Conservation (phyloP, 164 flowering plant genomes). For the Annona squamosa region DNA sequence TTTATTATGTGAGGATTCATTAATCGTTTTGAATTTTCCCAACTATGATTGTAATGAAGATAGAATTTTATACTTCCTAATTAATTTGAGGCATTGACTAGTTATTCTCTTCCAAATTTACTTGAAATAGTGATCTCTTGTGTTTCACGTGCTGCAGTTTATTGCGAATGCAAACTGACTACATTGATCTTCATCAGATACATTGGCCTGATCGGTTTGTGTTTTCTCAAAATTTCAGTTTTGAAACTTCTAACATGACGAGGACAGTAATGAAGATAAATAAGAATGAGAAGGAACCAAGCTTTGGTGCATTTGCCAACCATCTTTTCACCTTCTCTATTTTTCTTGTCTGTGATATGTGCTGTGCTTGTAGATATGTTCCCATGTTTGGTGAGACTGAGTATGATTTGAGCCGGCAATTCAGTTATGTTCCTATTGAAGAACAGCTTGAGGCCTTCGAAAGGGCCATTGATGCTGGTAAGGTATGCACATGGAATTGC, state of each 20-base stretch:
- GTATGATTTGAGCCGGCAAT: slow-evolving; percentile 52
- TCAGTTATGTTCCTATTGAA: slow-evolving; percentile 40
- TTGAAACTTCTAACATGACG: background rate
- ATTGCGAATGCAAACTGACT: slow-evolving; percentile 50
- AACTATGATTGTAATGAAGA: too few relatives aligned
- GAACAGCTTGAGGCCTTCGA: slow-evolving; percentile 68
- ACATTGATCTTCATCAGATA: slow-evolving; percentile 79
- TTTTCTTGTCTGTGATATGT: slow-evolving; percentile 7
- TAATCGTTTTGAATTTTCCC: background rate
- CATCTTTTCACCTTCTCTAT: background rate
- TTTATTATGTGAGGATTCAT: background rate
- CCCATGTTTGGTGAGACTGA: slow-evolving; percentile 98
- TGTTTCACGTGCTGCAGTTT: slow-evolving; percentile 41
- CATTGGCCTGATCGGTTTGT: slow-evolving; percentile 98
- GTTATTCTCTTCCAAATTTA: too few relatives aligned
- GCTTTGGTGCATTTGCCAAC: background rate
- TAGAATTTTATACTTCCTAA: too few relatives aligned
- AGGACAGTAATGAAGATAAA: slow-evolving; percentile 1
- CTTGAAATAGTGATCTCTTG: too few relatives aligned
- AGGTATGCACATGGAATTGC: slow-evolving; percentile 32
- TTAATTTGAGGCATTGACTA: background rate
- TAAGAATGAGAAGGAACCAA: background rate
- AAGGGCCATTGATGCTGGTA: slow-evolving; percentile 65
- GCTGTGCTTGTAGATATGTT: slow-evolving; percentile 43
- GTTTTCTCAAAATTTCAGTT: slow-evolving; percentile 15